A percentile compares a stretch with the other conserved stretches of the same genome.
Evolutionary conservation across 139 green algal species (phyloP).

Genomic region (Astrephomene gubernaculifera): DNA sequence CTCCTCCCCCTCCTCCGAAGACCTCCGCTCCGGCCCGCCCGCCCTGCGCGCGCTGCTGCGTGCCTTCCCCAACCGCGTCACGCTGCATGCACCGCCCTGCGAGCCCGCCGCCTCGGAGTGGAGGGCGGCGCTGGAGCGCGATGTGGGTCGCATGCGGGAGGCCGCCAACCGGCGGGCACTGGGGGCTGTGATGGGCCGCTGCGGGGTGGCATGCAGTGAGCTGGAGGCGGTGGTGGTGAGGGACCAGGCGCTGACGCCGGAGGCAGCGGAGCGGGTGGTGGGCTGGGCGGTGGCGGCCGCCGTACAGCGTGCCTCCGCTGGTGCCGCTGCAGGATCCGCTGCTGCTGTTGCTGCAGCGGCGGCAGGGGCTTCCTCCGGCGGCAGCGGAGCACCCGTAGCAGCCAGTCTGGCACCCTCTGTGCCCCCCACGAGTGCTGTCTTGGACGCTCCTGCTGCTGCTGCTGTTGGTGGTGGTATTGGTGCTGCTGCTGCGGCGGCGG

Average conservation of each 20-base stretch:
- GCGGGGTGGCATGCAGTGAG: background rate
- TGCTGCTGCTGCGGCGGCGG: background rate
- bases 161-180: constrained; percentile 17
- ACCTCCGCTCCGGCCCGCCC: constrained; percentile 6
- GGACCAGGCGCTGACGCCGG: constrained; percentile 5
- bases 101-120: constrained; percentile 11
- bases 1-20: no score
- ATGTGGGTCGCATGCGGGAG: constrained; percentile 21
- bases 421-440: no score
- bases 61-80: constrained; percentile 39
- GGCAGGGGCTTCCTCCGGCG: background rate
- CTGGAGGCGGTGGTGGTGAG: constrained; percentile 20
- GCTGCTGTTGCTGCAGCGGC: background rate
- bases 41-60: constrained; percentile 10
- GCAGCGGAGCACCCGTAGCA: background rate
- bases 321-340: background rate
- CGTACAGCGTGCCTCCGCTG: background rate
- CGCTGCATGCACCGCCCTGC: constrained; percentile 31
- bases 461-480: background rate
- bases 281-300: constrained; percentile 32
- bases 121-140: constrained; percentile 1
- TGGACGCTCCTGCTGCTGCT: background rate
- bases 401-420: no score
- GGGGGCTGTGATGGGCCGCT: background rate
- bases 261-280: constrained; percentile 12